A percentile compares a stretch with the other conserved stretches of the same genome.
phyloP scores from a whole-genome alignment of 768 basidiomycete genomes.

The Calocybe cyanea region DNA sequence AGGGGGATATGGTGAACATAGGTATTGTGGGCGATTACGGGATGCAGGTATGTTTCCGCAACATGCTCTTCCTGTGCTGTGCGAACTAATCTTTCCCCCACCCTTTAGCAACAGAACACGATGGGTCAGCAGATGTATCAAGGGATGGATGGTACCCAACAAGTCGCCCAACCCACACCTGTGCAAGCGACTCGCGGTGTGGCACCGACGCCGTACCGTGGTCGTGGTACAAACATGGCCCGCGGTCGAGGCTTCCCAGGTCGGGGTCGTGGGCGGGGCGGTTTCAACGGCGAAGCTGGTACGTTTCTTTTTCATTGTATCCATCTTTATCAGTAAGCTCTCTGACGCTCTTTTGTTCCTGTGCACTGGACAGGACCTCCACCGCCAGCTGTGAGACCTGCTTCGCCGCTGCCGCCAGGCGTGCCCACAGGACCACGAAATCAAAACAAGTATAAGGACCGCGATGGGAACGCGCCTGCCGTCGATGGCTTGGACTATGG shows the following conservation, averaged over 20 bases:
- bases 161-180: slow-evolving; percentile 44
- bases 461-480: slow-evolving; percentile 79
- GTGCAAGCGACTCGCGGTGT: slow-evolving; percentile 33
- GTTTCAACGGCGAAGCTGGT: slow-evolving; percentile 36
- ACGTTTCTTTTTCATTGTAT: slow-evolving; percentile 17
- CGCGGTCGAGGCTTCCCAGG: slow-evolving; percentile 38
- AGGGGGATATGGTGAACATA: slow-evolving; percentile 64
- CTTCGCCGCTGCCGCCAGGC: slow-evolving; percentile 81
- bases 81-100: too few species aligned
- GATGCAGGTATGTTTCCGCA: slow-evolving; percentile 60
- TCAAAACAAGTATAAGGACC: slow-evolving; percentile 88
- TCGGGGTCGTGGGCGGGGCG: slow-evolving; percentile 42
- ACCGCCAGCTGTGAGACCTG: slow-evolving; percentile 63
- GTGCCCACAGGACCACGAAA: slow-evolving; percentile 88
- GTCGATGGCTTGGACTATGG: slow-evolving; percentile 90
- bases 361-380: slow-evolving; percentile 28
- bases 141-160: slow-evolving; percentile 47
- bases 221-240: slow-evolving; percentile 32
- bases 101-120: slow-evolving; percentile 57
- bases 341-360: too few species aligned
- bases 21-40: slow-evolving; percentile 61
- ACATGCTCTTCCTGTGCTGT: background rate
- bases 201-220: slow-evolving; percentile 27
- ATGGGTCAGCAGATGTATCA: slow-evolving; percentile 72
- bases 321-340: too few species aligned